These are phyloP conservation scores for Nepenthes gracilis DNA, from an alignment of 148 eudicot genomes.

Conservation along the genomic window DNA sequence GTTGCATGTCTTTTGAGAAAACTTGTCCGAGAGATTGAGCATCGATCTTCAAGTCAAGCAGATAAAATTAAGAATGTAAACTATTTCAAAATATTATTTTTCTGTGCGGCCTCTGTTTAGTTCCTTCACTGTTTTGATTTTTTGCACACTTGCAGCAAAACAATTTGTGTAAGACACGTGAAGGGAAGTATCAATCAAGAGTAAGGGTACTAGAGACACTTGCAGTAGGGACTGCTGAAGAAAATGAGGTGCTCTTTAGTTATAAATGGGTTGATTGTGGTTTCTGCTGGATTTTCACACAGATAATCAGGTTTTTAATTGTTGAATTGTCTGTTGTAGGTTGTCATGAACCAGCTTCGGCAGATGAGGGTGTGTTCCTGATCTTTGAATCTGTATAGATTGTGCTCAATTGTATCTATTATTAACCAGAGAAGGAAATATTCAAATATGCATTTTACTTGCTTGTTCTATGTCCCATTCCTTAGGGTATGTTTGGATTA, in stretches of 20 bases:
- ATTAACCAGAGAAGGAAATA: background rate
- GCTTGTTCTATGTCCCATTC: too few species aligned
- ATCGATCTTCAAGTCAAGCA: conserved; percentile 57
- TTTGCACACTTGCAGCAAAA: conserved; percentile 53
- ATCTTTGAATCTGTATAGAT: background rate
- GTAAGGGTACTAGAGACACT: conserved; percentile 76
- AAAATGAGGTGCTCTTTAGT: conserved; percentile 56
- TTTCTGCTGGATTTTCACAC: background rate
- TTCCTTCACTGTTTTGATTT: background rate
- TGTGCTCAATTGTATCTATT: background rate
- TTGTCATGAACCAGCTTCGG: conserved; percentile 63
- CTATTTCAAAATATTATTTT: background rate
- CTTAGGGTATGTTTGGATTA: too few species aligned
- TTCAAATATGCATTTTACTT: too few species aligned
- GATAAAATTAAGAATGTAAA: conserved; percentile 56
- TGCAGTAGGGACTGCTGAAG: conserved; percentile 70
- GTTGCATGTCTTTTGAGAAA: conserved; percentile 62
- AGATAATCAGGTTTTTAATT: background rate
- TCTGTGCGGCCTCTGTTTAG: background rate
- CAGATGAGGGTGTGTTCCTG: conserved; percentile 45
- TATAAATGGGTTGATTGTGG: background rate
- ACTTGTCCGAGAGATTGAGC: conserved; percentile 81
- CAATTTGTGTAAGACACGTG: conserved; percentile 55
- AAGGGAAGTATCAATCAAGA: conserved; percentile 64
- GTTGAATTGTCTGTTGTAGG: conserved; percentile 27